Evolutionary conservation across 805 yeast species (phyloP).

Genomic region (Yarrowia hollandica): DNA sequence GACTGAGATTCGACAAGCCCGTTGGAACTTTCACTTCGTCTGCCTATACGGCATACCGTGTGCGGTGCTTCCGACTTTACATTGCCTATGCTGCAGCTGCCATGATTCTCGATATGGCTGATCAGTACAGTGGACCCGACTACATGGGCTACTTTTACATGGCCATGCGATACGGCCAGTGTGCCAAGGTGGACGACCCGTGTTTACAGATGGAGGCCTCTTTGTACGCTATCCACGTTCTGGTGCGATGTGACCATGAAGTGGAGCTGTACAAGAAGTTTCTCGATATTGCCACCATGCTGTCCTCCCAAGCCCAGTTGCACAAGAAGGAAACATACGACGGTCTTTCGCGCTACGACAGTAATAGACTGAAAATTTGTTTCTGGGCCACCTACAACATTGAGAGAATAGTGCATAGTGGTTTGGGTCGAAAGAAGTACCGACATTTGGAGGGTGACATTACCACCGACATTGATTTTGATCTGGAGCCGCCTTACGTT

Average conservation of each 20-base stretch:
- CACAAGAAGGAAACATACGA: conserved; percentile 25
- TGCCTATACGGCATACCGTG: conserved; percentile 31
- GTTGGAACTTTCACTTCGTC: conserved; percentile 31
- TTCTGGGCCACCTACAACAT: conserved; percentile 27
- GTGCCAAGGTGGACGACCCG: conserved; percentile 46
- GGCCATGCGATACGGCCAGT: conserved; percentile 57
- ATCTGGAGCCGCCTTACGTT: conserved; percentile 15
- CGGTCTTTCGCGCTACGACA: background rate
- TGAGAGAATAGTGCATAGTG: conserved; percentile 12
- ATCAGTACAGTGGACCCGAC: conserved; percentile 27
- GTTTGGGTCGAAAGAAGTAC: conserved; percentile 15
- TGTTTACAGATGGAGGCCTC: conserved; percentile 55
- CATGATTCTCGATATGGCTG: conserved; percentile 15
- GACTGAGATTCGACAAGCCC: conserved; percentile 30
- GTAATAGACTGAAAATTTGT: conserved; percentile 9
- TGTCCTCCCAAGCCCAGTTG: background rate
- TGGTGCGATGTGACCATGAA: conserved; percentile 63
- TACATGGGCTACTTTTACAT: conserved; percentile 57
- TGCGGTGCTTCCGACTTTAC: conserved; percentile 33
- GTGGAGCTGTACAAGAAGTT: conserved; percentile 29
- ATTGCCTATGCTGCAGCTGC: conserved; percentile 32
- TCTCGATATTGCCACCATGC: conserved; percentile 17
- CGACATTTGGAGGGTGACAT: conserved; percentile 40
- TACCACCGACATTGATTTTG: conserved; percentile 28
- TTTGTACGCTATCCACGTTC: conserved; percentile 53